Evolutionary conservation across 768 basidiomycete species (phyloP), one percentile per base, ranked within the genome.

Genomic region (Naganishia vaughanmartiniae): DNA sequence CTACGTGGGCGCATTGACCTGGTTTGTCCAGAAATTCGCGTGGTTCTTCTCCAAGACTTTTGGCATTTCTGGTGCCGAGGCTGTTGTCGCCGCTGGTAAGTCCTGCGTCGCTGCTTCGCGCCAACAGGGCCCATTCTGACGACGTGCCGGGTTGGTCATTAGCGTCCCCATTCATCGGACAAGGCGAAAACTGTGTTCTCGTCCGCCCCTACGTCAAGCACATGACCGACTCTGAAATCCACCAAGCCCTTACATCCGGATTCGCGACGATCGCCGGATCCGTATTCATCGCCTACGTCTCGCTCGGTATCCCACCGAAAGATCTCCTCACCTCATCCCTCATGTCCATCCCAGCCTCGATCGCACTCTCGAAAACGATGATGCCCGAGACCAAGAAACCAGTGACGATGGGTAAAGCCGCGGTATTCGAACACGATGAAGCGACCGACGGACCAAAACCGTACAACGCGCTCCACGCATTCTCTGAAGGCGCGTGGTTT

Each of bases 281-380:
- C 39, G 92, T 96, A 15, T 85, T 96, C 56, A 84, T 86, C 67
- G 92, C 91, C 33, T 95, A 94, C 79, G 89, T 93, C 78, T 83
- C 71, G 14, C 73, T 82, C 34, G 81, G 81, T 48, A 75, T 82
- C 42, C 76, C 77, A 79, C 73, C 83, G 89, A 73, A 91, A 89
- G 79, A 72, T 42, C 73, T 76, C 33, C 75, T 78, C 30, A 71
- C 73, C 24, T 72, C 93, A 6, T 92, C 91, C 10, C 89, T 94
- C 70, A 95, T 95, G 93, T 90, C 89, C 79, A 95, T 96, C 72
- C 93, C 93, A 24, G 93, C 93, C 0, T 93, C 92, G 17, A 93
- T 95, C 78, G 87, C 92, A 1, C 93, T 95, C 76, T 90, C 89
- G 78, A 95, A 95, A 82, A 84, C 94, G 75, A 90, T 92, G 54